These are phyloP conservation scores for Ceriops tagal DNA, from an alignment of 345 rosid species.

Conservation along the genomic window DNA sequence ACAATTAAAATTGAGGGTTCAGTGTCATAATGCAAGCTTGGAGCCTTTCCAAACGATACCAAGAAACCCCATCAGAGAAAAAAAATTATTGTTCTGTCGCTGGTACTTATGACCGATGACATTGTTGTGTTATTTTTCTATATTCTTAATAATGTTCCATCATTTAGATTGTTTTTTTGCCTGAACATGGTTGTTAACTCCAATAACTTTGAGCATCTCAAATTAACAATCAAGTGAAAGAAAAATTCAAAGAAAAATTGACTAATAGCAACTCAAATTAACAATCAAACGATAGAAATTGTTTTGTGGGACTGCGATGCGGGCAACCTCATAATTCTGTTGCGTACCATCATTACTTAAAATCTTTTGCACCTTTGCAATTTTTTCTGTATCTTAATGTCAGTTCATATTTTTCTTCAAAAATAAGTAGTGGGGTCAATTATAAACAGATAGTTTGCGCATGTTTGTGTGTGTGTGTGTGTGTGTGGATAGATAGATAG, in stretches of 20 bases:
- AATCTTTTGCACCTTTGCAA: too few relatives aligned
- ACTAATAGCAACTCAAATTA: background rate
- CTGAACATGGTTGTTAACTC: background rate
- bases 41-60: conserved; percentile 8
- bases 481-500: too few relatives aligned
- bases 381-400: too few relatives aligned
- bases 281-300: too few relatives aligned
- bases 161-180: background rate
- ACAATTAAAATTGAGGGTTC: background rate
- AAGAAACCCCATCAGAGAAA: background rate
- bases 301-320: too few relatives aligned
- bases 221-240: too few relatives aligned
- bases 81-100: background rate
- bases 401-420: too few relatives aligned
- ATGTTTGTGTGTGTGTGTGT: too few relatives aligned
- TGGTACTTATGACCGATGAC: background rate
- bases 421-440: too few relatives aligned
- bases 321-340: too few relatives aligned
- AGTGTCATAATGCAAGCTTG: background rate
- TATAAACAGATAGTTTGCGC: too few relatives aligned
- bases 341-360: too few relatives aligned
- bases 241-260: background rate
- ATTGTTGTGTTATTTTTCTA: background rate
- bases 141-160: background rate
- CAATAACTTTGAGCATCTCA: background rate